Evolutionary conservation across 495 filamentous ascomycete genomes (phyloP), one percentile per base, ranked within the genome.

Genomic region (Penicillium paradoxum): DNA sequence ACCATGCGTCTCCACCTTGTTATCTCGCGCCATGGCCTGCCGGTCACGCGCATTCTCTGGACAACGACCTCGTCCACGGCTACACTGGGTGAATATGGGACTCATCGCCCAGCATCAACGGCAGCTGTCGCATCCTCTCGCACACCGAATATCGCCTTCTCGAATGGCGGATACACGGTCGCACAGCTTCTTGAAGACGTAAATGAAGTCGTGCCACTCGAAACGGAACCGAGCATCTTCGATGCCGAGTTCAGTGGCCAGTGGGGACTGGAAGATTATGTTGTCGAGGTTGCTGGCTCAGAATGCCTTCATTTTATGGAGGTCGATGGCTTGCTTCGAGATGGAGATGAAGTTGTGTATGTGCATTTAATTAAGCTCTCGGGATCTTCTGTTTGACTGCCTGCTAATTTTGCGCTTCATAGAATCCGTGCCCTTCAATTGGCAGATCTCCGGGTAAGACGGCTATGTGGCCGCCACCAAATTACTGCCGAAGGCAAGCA

Each of bases 221-320:
- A 97, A 67, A 86, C 86, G 36, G 80, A 74, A 30, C 63, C 67
- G 3, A 62, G 49, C 15, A 39, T 68, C 27, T 67, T 73, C 30
- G 70, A 73, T 32, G 55, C 63, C 9, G 70, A 74, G 27, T 60
- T 51, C 25, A 71, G 71, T 48, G 77, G 74, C 13, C 79, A 86
- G 53, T 96, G 88, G 88, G 93, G 91, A 1, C 62, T 97, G 22
- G 93, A 98, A 60, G 89, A 97, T 63, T 98, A 98, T 70, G 83
- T 82, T 15, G 91, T 96, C 25, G 87, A 95, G 65, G 76, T 97
- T 4, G 75, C 72, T 3, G 88, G 83, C 36, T 97, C 87, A 51
- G 93, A 98, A 63, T 95, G 88, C 62, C 66, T 97, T 45, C 93
- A 98, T 76, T 98, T 89, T 58, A 83, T 89, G 61, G 75, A 79